Evolutionary conservation across 805 yeast species (phyloP), one percentile per base, ranked within the genome.

Genomic region (Lachancea nothofagi): DNA sequence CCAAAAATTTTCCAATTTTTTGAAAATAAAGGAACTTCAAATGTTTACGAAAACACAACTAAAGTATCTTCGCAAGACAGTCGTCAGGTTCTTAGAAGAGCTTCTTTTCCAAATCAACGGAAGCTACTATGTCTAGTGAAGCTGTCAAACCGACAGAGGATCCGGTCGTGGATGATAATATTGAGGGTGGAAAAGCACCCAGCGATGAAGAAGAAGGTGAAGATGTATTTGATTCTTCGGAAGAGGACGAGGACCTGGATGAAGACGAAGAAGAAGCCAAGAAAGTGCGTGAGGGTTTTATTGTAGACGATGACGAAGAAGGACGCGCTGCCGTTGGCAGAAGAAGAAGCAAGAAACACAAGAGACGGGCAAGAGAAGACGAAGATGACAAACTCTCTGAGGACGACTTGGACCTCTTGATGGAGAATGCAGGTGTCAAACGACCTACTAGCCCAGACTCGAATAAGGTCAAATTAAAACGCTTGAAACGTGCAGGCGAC

Each of bases 191-290:
- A 18, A 48, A 46, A 19, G 59, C 57, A 13, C 69, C 59, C 50
- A 67, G 62, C 40, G 65, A 59, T 22, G 72, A 65, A 43, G 72
- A 65, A 33, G 71, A 64, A 42, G 75, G 71, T 29, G 74, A 70
- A 34, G 72, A 67, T 45, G 65, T 67, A 5, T 72, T 73, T 45
- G 93, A 84, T 50, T 83, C 94, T 7, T 83, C 93, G 9, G 94
- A 84, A 40, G 97, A 89, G 45, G 97, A 88, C 29, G 95, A 84
- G 6, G 95, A 85, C 22, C 66, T 66, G 26, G 89, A 81, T 33
- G 96, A 86, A 22, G 95, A 88, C 55, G 96, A 83, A 54, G 96
- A 89, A 49, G 97, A 89, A 54, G 78, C 83, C 33, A 74, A 81
- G 48, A 76, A 75, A 51, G 82, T 89, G 29, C 77, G 90, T 34